Base-by-base conservation (phyloP, 1,139 yeast species). In the Arxiozyma heterogenica region DNA sequence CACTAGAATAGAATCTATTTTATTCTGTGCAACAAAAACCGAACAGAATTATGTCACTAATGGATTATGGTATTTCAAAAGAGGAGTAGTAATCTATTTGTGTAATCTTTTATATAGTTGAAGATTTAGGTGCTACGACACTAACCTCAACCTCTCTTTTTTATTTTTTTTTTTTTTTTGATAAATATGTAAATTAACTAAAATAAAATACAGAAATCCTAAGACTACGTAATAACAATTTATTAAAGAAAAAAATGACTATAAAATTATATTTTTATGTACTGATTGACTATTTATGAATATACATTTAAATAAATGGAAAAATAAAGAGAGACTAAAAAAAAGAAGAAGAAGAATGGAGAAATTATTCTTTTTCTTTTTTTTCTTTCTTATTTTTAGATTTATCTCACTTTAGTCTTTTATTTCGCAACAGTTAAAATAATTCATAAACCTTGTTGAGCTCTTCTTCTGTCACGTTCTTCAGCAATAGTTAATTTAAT, bases 401-500 rank as follows among this genome's bases (percentile, higher is more conserved):
- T 34, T 30, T 8, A 34, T 12, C n/a, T 4, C 39, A 34, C 15
- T n/a, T 34, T 34, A 34, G 4, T 12, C 39, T 34, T 12, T 15
- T 34, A 17, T 12, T 34, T 8, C 39, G 17, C n/a, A 34, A 34
- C 39, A 15, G 39, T 34, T 34, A 34, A 34, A 3, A 12, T 50
- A 49, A 51, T 57, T 66, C 66, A 67, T 63, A 67, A 67, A 65
- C 69, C 70, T 59, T 68, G 75, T 77, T 83, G 86, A 72, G 89
- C 86, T 84, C 94, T 84, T 82, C 88, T 85, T 85, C 95, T 86
- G 91, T 93, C 98, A 83, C 98, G 91, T 85, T 93, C 98, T 82
- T 93, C 98, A 73, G 98, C 82, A 76, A 91, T 90, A 71, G 95
- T 78, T 75, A 93, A 86, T 83, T 91, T 93, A 78, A 93, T 87